phyloP scores from a whole-genome alignment of 2,329 filamentous ascomycete species.

The Colletotrichum godetiae region DNA sequence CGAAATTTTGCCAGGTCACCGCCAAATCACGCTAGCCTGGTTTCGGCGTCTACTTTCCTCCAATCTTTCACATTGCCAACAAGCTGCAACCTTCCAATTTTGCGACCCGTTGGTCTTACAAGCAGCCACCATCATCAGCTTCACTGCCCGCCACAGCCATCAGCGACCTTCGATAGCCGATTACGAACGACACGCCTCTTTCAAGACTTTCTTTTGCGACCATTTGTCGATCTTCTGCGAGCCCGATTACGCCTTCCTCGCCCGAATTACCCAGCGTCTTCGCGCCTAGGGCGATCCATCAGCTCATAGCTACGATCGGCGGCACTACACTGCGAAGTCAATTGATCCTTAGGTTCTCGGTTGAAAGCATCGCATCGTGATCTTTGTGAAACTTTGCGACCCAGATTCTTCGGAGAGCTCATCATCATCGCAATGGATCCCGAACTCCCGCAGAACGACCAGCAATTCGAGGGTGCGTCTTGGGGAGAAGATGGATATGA shows the following conservation, averaged over 20 bases:
- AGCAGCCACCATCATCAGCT: background rate
- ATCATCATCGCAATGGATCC: conserved; percentile 28
- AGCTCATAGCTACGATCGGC: conserved; percentile 3
- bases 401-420: background rate
- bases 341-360: background rate
- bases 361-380: background rate
- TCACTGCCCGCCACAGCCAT: conserved; percentile 14
- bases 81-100: conserved; percentile 23
- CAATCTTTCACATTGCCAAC: conserved; percentile 33
- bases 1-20: conserved; percentile 33
- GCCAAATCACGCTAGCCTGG: conserved; percentile 27
- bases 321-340: background rate
- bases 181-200: background rate
- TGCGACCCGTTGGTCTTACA: conserved; percentile 6
- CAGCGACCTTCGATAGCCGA: background rate
- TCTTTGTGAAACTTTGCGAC: background rate
- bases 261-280: conserved; percentile 16
- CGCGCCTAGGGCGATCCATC: conserved; percentile 14
- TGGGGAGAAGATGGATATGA: conserved; percentile 67
- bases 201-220: background rate
- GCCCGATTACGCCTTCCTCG: background rate
- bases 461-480: conserved; percentile 52
- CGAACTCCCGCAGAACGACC: conserved; percentile 35
- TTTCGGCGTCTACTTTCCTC: conserved; percentile 26
- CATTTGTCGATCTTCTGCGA: background rate